Evolutionary conservation across 1,284 basidiomycete species (phyloP), one percentile per base, ranked within the genome.

Genomic region (Trametes pubescens): DNA sequence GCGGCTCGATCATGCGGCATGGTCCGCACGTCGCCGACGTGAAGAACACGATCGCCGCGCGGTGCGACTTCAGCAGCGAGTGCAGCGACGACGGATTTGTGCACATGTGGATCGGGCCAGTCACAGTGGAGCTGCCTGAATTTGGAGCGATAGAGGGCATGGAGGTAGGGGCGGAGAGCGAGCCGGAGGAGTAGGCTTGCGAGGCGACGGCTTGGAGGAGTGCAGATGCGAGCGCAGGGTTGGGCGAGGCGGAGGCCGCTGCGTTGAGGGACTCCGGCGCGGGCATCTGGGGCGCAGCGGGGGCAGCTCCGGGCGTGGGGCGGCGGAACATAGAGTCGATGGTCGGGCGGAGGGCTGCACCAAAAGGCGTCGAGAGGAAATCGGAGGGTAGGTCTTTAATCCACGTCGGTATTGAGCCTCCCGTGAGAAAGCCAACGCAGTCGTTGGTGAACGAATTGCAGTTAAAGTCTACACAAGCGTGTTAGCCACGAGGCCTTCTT

Each of bases 371-470:
- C 0, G 93, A 90, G 24, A 98, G 84, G 76, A 98, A 96, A 71
- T 97, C 94, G 11, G 87, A 85, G 0, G 95, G 94, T 0, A 96
- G 82, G 64, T 95, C 94, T 79, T 84, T 91, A 66, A 96, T 93
- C 80, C 88, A 94, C 0, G 82, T 70, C 4, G 95, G 94, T 65
- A 96, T 92, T 24, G 86, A 86, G 2, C 82, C 81, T 22, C 94
- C 93, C 0, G 93, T 95, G 55, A 96, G 78, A 74, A 96, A 95
- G 1, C 91, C 94, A 37, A 94, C 78, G 57, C 89, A 88, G 68
- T 97, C 95, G 64, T 92, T 93, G 0, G 94, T 95, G 71, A 98
- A 98, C 1, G 92, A 91, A 75, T 96, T 96, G 76, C 94, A 96
- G 69, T 94, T 94, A 68, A 93, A 93, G 52, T 94, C 92, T 92